phyloP scores from a whole-genome alignment of 805 yeast genomes.

The Wickerhamomyces chaumierensis region DNA sequence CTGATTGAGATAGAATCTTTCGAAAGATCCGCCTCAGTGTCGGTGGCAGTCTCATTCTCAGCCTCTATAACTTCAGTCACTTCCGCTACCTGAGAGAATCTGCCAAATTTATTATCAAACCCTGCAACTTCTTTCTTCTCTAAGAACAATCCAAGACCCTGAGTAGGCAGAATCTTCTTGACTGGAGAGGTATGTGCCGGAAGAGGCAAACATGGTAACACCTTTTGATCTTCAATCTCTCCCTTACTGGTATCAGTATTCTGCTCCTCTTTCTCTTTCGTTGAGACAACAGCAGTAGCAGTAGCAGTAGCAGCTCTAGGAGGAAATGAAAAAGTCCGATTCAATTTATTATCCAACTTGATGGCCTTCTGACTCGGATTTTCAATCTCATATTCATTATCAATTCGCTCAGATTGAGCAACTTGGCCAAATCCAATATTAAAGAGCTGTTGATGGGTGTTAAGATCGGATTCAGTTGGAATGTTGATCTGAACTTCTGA shows the following conservation, averaged over 20 bases:
- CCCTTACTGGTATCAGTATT: too few relatives aligned
- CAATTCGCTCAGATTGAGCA: slow-evolving; percentile 1
- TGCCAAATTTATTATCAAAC: neutral
- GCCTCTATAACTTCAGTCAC: too few relatives aligned
- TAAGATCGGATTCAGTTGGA: too few relatives aligned
- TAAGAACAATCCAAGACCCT: neutral
- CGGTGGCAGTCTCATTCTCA: too few relatives aligned
- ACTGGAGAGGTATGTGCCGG: neutral
- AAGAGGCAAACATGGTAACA: neutral
- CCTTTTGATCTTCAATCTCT: neutral
- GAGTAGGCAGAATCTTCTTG: neutral
- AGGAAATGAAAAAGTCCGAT: slow-evolving; percentile 17
- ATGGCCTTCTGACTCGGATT: slow-evolving; percentile 19
- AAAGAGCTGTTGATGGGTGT: too few relatives aligned
- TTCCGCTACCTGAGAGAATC: neutral
- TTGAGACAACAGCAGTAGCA: too few relatives aligned
- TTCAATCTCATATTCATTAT: slow-evolving; percentile 15
- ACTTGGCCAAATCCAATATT: neutral
- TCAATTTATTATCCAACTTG: slow-evolving; percentile 13
- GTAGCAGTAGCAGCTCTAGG: too few relatives aligned
- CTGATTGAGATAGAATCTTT: neutral
- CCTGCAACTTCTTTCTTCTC: too few relatives aligned
- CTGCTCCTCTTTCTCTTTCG: neutral
- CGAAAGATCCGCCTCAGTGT: neutral
- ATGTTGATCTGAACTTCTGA: too few relatives aligned